phyloP scores from a whole-genome alignment of 495 filamentous ascomycete genomes.

The Penicillium antarcticum region DNA sequence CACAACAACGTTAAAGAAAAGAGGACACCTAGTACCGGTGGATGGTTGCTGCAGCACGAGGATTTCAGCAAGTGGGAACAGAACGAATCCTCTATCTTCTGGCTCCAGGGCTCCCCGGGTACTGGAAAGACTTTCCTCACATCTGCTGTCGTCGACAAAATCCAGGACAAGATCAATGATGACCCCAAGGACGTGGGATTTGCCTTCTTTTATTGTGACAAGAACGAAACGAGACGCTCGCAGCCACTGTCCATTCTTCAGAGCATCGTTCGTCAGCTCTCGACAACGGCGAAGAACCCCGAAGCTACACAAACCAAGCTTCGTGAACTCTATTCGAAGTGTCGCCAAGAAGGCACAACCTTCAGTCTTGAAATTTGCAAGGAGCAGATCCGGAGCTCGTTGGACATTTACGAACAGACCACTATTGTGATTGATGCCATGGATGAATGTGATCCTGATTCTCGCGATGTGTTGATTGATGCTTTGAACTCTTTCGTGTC shows the following conservation, averaged over 20 bases:
- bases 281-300: slow-evolving; percentile 10
- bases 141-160: slow-evolving; percentile 30
- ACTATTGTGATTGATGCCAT: slow-evolving; percentile 46
- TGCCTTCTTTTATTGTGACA: slow-evolving; percentile 42
- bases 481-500: slow-evolving; percentile 22
- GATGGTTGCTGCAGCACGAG: slow-evolving; percentile 15
- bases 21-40: slow-evolving; percentile 15
- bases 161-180: slow-evolving; percentile 8
- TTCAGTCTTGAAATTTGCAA: slow-evolving; percentile 18
- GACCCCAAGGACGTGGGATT: slow-evolving; percentile 24
- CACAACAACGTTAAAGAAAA: slow-evolving; percentile 14
- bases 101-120: slow-evolving; percentile 28
- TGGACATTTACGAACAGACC: slow-evolving; percentile 11
- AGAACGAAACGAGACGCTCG: slow-evolving; percentile 24
- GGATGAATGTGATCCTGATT: slow-evolving; percentile 38
- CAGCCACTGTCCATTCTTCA: slow-evolving; percentile 31
- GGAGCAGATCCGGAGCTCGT: slow-evolving; percentile 16
- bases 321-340: slow-evolving; percentile 2
- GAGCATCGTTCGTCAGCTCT: slow-evolving; percentile 37
- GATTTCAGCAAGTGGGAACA: slow-evolving; percentile 11
- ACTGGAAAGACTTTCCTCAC: slow-evolving; percentile 37
- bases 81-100: slow-evolving; percentile 13
- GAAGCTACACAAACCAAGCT: slow-evolving; percentile 13
- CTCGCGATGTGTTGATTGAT: slow-evolving; percentile 28
- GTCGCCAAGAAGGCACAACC: slow-evolving; percentile 12